Percentiles rank a stretch among this genome's conserved stretches.
phyloP scores from a whole-genome alignment of 176 grass and related monocot species.

The Areca catechu region DNA sequence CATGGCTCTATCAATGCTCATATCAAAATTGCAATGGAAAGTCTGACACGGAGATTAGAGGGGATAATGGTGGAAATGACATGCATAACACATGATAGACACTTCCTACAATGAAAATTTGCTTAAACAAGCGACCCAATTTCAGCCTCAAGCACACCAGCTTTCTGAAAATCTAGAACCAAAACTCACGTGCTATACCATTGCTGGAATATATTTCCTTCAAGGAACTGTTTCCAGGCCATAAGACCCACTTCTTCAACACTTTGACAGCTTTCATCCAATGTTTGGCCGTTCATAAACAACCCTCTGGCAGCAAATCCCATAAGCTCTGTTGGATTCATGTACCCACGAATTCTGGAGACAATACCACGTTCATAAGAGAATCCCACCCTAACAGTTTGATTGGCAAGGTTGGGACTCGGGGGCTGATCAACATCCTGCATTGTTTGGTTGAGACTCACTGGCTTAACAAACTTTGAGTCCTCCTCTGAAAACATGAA shows the following conservation, averaged over 20 bases:
- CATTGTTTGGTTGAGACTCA: constrained; percentile 6
- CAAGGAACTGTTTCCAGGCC: constrained; percentile 25
- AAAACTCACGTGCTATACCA: not conserved
- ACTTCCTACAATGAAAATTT: too few species aligned
- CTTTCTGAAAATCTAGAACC: too few species aligned
- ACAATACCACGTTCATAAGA: constrained; percentile 19
- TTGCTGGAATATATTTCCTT: constrained; percentile 1
- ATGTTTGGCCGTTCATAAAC: constrained; percentile 42
- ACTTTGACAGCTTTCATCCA: constrained; percentile 23
- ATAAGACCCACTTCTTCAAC: constrained; percentile 10
- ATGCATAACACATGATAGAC: too few species aligned
- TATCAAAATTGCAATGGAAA: too few species aligned
- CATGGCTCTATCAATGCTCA: too few species aligned
- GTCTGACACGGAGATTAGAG: too few species aligned
- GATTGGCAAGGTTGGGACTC: constrained; percentile 2
- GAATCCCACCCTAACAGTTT: not conserved
- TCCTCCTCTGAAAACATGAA: constrained; percentile 45
- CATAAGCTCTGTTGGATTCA: constrained; percentile 60
- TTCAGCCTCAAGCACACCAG: too few species aligned
- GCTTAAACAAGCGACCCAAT: too few species aligned
- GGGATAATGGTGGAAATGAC: too few species aligned
- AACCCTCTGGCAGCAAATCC: constrained; percentile 72
- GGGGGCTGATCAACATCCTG: not conserved
- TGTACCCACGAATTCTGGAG: constrained; percentile 39
- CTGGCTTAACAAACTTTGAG: not conserved